A percentile compares a stretch with the other conserved stretches of the same genome.
Evolutionary conservation across 2,329 filamentous ascomycete species (phyloP).

Genomic region (Paecilomyces sp.): DNA sequence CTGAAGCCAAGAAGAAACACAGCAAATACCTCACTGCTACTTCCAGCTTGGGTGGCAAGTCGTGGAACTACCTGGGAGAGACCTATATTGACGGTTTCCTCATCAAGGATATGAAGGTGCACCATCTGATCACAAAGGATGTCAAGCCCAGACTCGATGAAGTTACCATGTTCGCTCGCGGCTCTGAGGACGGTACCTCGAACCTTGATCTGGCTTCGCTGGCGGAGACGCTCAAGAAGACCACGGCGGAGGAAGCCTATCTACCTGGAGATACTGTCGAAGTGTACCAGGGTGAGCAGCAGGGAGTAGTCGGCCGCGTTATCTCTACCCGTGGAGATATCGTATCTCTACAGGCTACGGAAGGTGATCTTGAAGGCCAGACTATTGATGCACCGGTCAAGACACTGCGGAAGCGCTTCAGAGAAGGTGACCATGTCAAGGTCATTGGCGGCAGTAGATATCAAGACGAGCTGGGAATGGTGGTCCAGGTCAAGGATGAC

Average conservation of each 20-base stretch:
- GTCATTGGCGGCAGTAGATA: slow-evolving; percentile 94
- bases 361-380: slow-evolving; percentile 75
- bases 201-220: slow-evolving; percentile 88
- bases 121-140: slow-evolving; percentile 74
- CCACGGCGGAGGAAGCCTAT: slow-evolving; percentile 73
- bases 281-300: slow-evolving; percentile 91
- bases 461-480: slow-evolving; percentile 92
- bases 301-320: slow-evolving; percentile 78
- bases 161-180: slow-evolving; percentile 86
- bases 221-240: slow-evolving; percentile 81
- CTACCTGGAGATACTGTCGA: slow-evolving; percentile 93
- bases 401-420: slow-evolving; percentile 86
- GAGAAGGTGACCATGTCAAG: slow-evolving; percentile 93
- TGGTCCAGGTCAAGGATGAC: slow-evolving; percentile 88
- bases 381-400: slow-evolving; percentile 89
- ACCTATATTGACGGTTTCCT: slow-evolving; percentile 90
- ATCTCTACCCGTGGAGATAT: slow-evolving; percentile 86
- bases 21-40: slow-evolving; percentile 52
- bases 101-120: slow-evolving; percentile 88
- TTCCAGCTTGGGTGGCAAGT: slow-evolving; percentile 53
- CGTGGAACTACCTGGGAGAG: slow-evolving; percentile 79
- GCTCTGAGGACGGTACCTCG: slow-evolving; percentile 84
- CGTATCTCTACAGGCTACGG: slow-evolving; percentile 76
- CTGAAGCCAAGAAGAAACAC: slow-evolving; percentile 84
- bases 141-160: slow-evolving; percentile 93